A percentile compares a stretch with the other conserved stretches of the same genome.
These are phyloP conservation scores for Xylaria sp. DNA, from an alignment of 2,329 filamentous ascomycete species.

Conservation along the genomic window DNA sequence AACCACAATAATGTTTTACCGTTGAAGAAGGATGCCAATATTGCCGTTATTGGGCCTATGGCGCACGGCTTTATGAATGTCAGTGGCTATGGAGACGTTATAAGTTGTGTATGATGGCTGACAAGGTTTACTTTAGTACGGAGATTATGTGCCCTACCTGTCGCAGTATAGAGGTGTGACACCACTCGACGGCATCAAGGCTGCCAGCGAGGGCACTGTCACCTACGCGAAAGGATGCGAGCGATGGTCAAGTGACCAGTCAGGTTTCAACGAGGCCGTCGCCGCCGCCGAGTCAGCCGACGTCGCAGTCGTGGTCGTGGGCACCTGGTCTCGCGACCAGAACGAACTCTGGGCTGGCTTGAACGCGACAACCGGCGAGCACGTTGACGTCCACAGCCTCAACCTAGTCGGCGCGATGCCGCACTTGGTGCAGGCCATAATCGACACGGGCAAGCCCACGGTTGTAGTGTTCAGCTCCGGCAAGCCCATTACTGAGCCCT, in stretches of 20 bases:
- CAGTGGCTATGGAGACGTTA: slow-evolving; percentile 45
- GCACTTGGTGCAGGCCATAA: slow-evolving; percentile 72
- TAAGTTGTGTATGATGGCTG: slow-evolving; percentile 2
- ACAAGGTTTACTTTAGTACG: slow-evolving; percentile 61
- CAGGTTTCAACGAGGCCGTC: slow-evolving; percentile 74
- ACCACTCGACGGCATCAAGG: slow-evolving; percentile 75
- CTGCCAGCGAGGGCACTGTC: slow-evolving; percentile 68
- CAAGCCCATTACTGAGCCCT: slow-evolving; percentile 78
- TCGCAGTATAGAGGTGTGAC: slow-evolving; percentile 74
- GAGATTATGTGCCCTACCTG: slow-evolving; percentile 77
- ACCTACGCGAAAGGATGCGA: slow-evolving; percentile 78
- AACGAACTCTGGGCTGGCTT: slow-evolving; percentile 75
- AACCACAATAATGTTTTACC: slow-evolving; percentile 66
- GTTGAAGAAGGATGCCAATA: slow-evolving; percentile 70
- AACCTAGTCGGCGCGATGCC: slow-evolving; percentile 77
- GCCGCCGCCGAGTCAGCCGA: slow-evolving; percentile 73
- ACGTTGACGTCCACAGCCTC: slow-evolving; percentile 73
- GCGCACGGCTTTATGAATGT: slow-evolving; percentile 77
- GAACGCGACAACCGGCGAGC: slow-evolving; percentile 80
- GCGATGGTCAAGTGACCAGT: slow-evolving; percentile 76
- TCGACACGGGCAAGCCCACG: slow-evolving; percentile 74
- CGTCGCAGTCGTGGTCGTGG: slow-evolving; percentile 78
- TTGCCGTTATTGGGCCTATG: slow-evolving; percentile 82
- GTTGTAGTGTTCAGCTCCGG: slow-evolving; percentile 75
- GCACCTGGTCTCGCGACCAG: slow-evolving; percentile 81